Evolutionary conservation across 352 stramenopile species (phyloP).

Genomic region (Phytopythium helicoides): DNA sequence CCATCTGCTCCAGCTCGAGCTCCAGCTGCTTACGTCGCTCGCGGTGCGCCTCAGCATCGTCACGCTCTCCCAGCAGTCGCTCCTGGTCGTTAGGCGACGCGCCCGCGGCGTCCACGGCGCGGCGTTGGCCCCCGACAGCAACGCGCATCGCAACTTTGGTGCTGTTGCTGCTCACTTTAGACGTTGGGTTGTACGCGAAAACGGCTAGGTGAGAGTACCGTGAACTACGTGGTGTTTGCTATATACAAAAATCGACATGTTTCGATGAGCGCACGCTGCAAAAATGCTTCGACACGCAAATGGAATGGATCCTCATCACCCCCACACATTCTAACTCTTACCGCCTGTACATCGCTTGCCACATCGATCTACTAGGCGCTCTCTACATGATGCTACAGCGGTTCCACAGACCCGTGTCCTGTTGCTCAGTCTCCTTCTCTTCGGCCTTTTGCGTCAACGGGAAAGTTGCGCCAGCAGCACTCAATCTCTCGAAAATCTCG

Average conservation of each 20-base stretch:
- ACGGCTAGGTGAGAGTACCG: too few species aligned
- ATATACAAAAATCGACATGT: too few species aligned
- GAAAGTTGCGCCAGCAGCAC: conserved; percentile 8
- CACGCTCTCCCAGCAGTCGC: conserved; percentile 10
- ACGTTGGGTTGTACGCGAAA: too few species aligned
- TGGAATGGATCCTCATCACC: too few species aligned
- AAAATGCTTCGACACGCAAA: too few species aligned
- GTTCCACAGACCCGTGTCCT: conserved; percentile 37
- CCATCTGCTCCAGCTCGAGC: neutral
- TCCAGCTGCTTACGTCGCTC: conserved; percentile 1
- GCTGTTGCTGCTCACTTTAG: too few species aligned
- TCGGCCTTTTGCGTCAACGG: neutral
- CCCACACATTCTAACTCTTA: too few species aligned
- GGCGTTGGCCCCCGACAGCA: neutral
- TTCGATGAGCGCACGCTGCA: too few species aligned
- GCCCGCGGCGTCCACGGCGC: conserved; percentile 1
- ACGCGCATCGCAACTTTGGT: conserved; percentile 6
- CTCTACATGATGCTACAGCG: conserved; percentile 64
- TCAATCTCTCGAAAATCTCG: conserved; percentile 32
- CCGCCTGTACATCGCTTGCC: too few species aligned
- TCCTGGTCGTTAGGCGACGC: conserved; percentile 22
- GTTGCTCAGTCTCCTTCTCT: conserved; percentile 1
- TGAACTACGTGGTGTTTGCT: too few species aligned
- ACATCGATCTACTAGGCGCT: too few species aligned
- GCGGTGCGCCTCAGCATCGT: neutral